These are phyloP conservation scores for Cupressus sempervirens DNA, from an alignment of 75 land plant species.

Conservation along the genomic window DNA sequence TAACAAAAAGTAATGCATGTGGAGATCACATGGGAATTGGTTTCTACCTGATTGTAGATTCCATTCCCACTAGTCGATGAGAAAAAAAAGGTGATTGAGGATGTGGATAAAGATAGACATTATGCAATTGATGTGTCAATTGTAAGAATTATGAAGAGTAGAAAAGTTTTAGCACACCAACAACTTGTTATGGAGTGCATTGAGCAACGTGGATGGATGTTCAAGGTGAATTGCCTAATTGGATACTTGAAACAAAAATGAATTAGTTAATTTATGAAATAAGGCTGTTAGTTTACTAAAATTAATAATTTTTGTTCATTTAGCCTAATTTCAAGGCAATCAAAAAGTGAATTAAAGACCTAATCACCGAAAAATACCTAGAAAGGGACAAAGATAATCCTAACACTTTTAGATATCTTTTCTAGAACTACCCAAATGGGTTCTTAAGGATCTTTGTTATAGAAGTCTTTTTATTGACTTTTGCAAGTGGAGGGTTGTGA, in stretches of 20 bases:
- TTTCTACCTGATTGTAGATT: constrained; percentile 43
- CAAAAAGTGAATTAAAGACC: constrained; percentile 89
- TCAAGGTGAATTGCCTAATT: constrained; percentile 58
- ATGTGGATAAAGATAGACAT: constrained; percentile 91
- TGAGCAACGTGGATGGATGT: constrained; percentile 86
- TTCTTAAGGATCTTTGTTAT: neutral
- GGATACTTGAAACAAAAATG: neutral
- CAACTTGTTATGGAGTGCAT: constrained; percentile 86
- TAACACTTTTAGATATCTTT: constrained; percentile 79
- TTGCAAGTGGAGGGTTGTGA: neutral
- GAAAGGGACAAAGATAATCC: constrained; percentile 91
- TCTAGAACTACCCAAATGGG: constrained; percentile 26
- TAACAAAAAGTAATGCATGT: neutral
- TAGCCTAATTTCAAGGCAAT: constrained; percentile 94
- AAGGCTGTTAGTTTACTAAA: neutral
- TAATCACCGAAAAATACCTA: constrained; percentile 75
- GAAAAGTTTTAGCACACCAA: constrained; percentile 82
- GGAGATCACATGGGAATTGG: too few relatives aligned
- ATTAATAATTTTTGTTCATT: neutral
- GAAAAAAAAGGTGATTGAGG: constrained; percentile 95
- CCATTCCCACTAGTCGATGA: constrained; percentile 96
- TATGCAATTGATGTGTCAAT: constrained; percentile 96
- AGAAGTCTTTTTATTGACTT: neutral
- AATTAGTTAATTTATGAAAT: neutral
- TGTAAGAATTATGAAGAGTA: constrained; percentile 95